phyloP scores from a whole-genome alignment of 208 protist species.

The Trichomonas gallinae region DNA sequence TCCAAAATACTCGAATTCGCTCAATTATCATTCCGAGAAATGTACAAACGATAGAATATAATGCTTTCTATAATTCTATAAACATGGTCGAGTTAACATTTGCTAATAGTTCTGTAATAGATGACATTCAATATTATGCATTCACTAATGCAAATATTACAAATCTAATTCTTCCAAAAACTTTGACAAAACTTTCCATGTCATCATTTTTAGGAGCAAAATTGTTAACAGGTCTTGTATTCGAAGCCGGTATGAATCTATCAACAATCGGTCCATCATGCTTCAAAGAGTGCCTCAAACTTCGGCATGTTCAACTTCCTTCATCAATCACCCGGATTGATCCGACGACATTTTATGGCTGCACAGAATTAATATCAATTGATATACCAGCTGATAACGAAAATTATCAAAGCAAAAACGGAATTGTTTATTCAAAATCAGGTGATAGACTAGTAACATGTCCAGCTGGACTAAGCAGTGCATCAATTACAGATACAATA shows the following conservation, averaged over 20 bases:
- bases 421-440: neutral
- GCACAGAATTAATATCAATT: neutral
- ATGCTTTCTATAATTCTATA: neutral
- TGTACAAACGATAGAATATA: neutral
- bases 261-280: no score
- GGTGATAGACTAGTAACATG: neutral
- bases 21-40: neutral
- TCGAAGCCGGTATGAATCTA: no score
- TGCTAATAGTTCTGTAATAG: no score
- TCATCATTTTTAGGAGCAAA: no score
- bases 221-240: no score
- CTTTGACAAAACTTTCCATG: no score
- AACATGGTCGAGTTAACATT: no score
- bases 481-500: neutral
- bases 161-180: no score
- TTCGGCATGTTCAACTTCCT: neutral
- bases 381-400: neutral
- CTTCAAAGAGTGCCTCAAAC: no score
- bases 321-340: neutral
- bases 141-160: neutral
- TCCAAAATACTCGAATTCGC: neutral
- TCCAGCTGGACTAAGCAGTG: neutral
- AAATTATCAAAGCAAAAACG: neutral
- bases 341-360: neutral
- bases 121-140: no score